phyloP scores from a whole-genome alignment of 306 rosid genomes.

The Comarum palustre region DNA sequence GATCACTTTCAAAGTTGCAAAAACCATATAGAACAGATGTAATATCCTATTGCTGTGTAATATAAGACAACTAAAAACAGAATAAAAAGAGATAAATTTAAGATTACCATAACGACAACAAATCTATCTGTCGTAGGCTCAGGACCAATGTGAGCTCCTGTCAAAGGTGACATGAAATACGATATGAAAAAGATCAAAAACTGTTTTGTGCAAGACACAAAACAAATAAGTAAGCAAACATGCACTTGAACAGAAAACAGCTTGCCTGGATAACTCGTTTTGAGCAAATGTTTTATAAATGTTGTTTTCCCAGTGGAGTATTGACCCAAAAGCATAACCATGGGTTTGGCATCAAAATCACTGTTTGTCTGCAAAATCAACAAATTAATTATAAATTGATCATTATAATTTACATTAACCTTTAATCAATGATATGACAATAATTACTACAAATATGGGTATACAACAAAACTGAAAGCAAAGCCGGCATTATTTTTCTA shows the following conservation, averaged over 20 bases:
- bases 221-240: background rate
- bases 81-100: constrained; percentile 14
- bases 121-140: constrained; percentile 98
- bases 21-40: background rate
- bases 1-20: background rate
- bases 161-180: constrained; percentile 15
- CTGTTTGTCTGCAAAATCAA: constrained; percentile 65
- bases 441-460: background rate
- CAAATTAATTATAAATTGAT: constrained; percentile 11
- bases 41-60: background rate
- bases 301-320: constrained; percentile 98
- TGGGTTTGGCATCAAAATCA: constrained; percentile 96
- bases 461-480: background rate
- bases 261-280: constrained; percentile 82
- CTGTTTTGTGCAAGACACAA: background rate
- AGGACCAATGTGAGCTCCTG: constrained; percentile 99
- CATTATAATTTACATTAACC: background rate
- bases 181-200: background rate
- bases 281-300: constrained; percentile 85
- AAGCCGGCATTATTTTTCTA: background rate
- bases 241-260: constrained; percentile 1
- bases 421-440: background rate
- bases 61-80: constrained; percentile 10
- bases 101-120: constrained; percentile 91
- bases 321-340: constrained; percentile 97